A percentile compares a stretch with the other conserved stretches of the same genome.
Conservation (phyloP, 768 basidiomycete genomes). For the Tylopilus cervinicoccineus region DNA sequence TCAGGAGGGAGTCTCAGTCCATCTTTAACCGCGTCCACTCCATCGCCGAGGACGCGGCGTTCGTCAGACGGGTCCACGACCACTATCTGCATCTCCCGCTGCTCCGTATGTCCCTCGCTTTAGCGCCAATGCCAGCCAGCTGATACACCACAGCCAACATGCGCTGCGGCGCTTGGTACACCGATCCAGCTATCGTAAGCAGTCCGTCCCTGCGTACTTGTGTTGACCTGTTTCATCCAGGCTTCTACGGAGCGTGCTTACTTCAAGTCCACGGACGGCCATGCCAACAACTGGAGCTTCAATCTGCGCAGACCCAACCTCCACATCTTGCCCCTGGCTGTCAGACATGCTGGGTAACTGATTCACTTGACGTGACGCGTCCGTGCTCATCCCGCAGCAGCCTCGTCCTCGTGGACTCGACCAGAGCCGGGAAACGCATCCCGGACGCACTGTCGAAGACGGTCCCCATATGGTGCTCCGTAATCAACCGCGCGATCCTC, state of each 20-base stretch:
- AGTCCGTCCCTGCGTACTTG: background rate
- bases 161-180: constrained; percentile 94
- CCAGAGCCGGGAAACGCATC: constrained; percentile 87
- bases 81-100: constrained; percentile 50
- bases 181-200: constrained; percentile 60
- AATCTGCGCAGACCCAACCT: constrained; percentile 82
- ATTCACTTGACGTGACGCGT: background rate
- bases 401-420: constrained; percentile 86
- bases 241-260: constrained; percentile 45
- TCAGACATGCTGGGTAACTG: constrained; percentile 52
- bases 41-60: constrained; percentile 70
- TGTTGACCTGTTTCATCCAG: background rate
- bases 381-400: constrained; percentile 34
- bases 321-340: constrained; percentile 61
- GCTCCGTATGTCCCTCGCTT: constrained; percentile 41
- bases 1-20: constrained; percentile 69
- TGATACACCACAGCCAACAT: constrained; percentile 67
- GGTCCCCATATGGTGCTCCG: constrained; percentile 91
- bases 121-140: background rate
- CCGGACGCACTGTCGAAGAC: constrained; percentile 95
- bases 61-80: constrained; percentile 54
- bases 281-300: constrained; percentile 81
- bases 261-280: constrained; percentile 93
- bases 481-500: constrained; percentile 66
- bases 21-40: constrained; percentile 88